Evolutionary conservation across 2,329 filamentous ascomycete genomes (phyloP).

Genomic region (Ustilaginoidea virens): DNA sequence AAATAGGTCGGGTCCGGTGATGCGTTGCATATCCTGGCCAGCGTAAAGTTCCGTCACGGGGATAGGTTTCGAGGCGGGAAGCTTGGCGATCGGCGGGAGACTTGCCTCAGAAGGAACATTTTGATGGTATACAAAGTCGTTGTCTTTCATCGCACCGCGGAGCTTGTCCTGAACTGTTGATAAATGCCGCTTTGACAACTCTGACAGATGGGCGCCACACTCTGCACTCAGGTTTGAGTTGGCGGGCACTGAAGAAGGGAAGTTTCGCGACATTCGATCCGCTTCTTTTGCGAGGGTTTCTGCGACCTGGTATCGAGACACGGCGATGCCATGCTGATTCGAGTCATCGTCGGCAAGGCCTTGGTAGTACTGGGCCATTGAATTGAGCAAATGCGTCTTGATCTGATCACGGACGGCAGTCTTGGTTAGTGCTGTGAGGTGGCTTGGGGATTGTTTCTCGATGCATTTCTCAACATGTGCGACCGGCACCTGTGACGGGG

Average conservation of each 20-base stretch:
- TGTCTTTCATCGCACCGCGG: constrained; percentile 67
- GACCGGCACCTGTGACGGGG: too few species aligned
- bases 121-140: constrained; percentile 97
- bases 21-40: constrained; percentile 90
- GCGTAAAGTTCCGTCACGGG: constrained; percentile 94
- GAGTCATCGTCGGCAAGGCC: constrained; percentile 81
- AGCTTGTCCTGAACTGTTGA: constrained; percentile 70
- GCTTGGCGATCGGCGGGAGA: constrained; percentile 67
- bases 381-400: constrained; percentile 72
- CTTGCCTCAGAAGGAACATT: constrained; percentile 74
- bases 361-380: constrained; percentile 86
- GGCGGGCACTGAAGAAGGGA: constrained; percentile 64
- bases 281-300: constrained; percentile 69
- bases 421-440: too few species aligned
- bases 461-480: too few species aligned
- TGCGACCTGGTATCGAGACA: constrained; percentile 68
- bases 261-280: constrained; percentile 56
- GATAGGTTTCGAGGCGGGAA: constrained; percentile 91
- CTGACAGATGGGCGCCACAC: constrained; percentile 55
- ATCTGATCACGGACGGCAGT: too few species aligned
- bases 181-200: constrained; percentile 71
- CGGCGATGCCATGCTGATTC: constrained; percentile 71
- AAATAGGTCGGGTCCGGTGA: constrained; percentile 94
- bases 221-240: constrained; percentile 76
- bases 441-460: too few species aligned